Base-by-base conservation (phyloP, 345 rosid species). In the Microcos paniculata region DNA sequence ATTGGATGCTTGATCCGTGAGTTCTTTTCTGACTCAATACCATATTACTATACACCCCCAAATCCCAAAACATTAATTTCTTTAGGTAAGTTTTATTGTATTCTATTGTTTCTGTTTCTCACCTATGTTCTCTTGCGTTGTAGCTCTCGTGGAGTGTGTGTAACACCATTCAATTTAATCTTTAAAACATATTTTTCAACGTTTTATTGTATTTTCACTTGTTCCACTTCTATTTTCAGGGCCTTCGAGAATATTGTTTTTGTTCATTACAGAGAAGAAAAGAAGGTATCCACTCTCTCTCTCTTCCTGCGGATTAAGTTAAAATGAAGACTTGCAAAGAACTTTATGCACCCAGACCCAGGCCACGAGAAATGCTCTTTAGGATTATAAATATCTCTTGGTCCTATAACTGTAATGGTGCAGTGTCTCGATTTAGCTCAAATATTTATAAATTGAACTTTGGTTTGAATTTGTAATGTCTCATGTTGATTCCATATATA, bases 1-100 rank as follows among this genome's bases (percentile, higher is more conserved):
- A 94, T 81, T 94, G 98, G 98, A 88, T 92, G 98, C 98, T 94
- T 76, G 95, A 92, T 73, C 86, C 70, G 98, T 94, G 80, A 87
- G 92, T 82, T 63, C 4, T 28, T 30, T 68, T 48, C 42, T 68
- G 58, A 18, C 42, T 68, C 6, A n/a, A n/a, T n/a, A n/a, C n/a
- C n/a, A n/a, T n/a, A n/a, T n/a, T n/a, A n/a, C n/a, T 68, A 28
- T 46, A 26, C 40, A 9, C 72, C n/a, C 23, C 71, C 58, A 48
- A 68, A 68, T 18, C 42, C n/a, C n/a, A n/a, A n/a, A n/a, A n/a
- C n/a, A n/a, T n/a, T n/a, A n/a, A 28, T 23, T 49, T 48, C 26
- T 68, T 49, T 8, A 19, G 68, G 2, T 0, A 31, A 11, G 38
- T 38, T 63, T 33, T n/a, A 63, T 19, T 66, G 28, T n/a, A 40